phyloP scores from a whole-genome alignment of 768 basidiomycete genomes.

The Galerina sulciceps region DNA sequence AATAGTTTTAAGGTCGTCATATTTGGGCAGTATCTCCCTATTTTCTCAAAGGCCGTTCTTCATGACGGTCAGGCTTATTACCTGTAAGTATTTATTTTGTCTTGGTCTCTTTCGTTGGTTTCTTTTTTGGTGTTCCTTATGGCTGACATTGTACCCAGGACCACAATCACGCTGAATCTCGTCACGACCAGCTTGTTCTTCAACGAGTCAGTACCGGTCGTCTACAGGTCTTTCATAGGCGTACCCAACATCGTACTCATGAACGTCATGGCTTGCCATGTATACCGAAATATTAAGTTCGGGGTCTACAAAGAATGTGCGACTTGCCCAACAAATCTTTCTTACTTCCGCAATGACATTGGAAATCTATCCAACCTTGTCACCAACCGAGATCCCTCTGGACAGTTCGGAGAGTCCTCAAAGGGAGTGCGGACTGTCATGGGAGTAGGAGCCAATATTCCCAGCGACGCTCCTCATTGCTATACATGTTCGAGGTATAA shows the following conservation, averaged over 20 bases:
- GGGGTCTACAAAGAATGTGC: not conserved
- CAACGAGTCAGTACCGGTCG: not conserved
- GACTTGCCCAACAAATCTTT: too few species aligned
- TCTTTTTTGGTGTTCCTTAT: not conserved
- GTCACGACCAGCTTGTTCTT: not conserved
- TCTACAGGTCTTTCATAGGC: conserved; percentile 21
- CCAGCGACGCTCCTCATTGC: not conserved
- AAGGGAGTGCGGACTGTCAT: not conserved
- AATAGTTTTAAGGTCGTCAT: conserved; percentile 8
- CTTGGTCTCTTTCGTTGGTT: too few species aligned
- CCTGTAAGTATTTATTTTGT: conserved; percentile 6
- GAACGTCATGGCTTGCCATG: not conserved
- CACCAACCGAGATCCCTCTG: not conserved
- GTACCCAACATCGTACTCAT: conserved; percentile 3
- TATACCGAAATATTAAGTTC: not conserved
- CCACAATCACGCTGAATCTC: conserved; percentile 2
- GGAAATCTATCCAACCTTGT: not conserved
- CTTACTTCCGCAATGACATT: too few species aligned
- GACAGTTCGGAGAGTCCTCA: too few species aligned
- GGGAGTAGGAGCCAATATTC: not conserved
- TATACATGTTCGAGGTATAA: too few species aligned
- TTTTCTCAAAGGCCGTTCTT: conserved; percentile 24
- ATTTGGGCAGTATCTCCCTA: conserved; percentile 23
- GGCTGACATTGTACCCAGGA: not conserved
- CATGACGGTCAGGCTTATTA: conserved; percentile 34